phyloP scores from a whole-genome alignment of 768 basidiomycete species.

The Boletus edulis region DNA sequence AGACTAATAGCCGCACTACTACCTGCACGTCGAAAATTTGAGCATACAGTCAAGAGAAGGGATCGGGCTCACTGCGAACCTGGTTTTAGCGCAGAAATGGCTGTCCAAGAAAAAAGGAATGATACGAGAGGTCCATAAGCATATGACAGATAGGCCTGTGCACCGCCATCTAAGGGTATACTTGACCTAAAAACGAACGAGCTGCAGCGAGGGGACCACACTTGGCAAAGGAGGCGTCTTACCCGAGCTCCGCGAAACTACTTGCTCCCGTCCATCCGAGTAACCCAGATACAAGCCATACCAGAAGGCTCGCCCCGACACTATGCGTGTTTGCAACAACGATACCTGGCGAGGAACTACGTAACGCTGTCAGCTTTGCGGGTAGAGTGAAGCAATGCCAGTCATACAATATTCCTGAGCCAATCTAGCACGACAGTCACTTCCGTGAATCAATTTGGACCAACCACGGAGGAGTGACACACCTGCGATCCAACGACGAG shows the following conservation, averaged over 20 bases:
- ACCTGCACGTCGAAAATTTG: constrained; percentile 40
- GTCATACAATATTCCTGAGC: constrained; percentile 89
- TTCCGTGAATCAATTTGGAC: not conserved
- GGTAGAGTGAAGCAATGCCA: constrained; percentile 14
- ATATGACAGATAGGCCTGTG: constrained; percentile 83
- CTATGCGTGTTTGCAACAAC: constrained; percentile 86
- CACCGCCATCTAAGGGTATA: constrained; percentile 45
- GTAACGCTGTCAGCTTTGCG: not conserved
- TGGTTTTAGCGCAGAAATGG: constrained; percentile 85
- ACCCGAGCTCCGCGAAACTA: constrained; percentile 90
- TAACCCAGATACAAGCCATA: constrained; percentile 83
- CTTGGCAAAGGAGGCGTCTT: constrained; percentile 31
- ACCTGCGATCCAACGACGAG: constrained; percentile 83
- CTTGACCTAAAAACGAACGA: constrained; percentile 22
- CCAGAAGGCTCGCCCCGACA: constrained; percentile 82
- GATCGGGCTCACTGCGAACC: constrained; percentile 39
- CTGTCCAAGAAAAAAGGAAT: constrained; percentile 94
- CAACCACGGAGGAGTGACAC: not conserved
- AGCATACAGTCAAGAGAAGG: not conserved
- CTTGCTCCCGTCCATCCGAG: constrained; percentile 96
- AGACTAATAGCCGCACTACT: constrained; percentile 82
- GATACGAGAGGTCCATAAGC: constrained; percentile 85
- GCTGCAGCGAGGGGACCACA: not conserved
- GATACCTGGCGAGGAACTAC: constrained; percentile 88
- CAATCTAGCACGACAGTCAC: constrained; percentile 50